Evolutionary conservation across 805 yeast genomes (phyloP).

Genomic region (Cyberlindnera bimundalis): DNA sequence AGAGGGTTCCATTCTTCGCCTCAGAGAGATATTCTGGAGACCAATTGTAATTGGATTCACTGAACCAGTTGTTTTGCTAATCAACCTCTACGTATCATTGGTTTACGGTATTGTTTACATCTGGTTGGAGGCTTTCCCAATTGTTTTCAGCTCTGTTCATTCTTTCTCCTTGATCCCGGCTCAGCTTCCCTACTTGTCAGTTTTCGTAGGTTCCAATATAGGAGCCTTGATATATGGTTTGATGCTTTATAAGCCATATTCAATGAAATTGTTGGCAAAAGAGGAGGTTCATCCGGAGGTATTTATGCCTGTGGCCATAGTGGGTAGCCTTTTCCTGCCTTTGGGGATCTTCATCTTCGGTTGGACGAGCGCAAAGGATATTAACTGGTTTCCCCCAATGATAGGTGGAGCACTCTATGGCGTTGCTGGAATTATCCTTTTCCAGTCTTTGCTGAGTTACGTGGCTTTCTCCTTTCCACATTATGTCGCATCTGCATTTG

Average conservation of each 20-base stretch:
- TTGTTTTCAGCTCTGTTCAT: conserved; percentile 44
- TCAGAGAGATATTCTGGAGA: conserved; percentile 39
- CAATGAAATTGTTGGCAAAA: conserved; percentile 26
- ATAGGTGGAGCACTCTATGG: conserved; percentile 41
- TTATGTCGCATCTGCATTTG: conserved; percentile 62
- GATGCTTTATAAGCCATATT: conserved; percentile 27
- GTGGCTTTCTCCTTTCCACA: conserved; percentile 55
- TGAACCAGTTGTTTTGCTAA: conserved; percentile 57
- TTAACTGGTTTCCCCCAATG: conserved; percentile 50
- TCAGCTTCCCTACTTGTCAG: conserved; percentile 46
- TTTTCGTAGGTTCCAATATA: conserved; percentile 42
- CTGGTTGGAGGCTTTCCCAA: conserved; percentile 62
- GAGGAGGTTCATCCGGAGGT: conserved; percentile 38
- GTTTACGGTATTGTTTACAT: conserved; percentile 51
- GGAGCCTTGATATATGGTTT: conserved; percentile 33
- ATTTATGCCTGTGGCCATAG: conserved; percentile 38
- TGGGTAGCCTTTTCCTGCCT: conserved; percentile 41
- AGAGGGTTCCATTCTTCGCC: conserved; percentile 19
- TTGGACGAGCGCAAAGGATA: conserved; percentile 40
- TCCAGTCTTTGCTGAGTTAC: conserved; percentile 57
- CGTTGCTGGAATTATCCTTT: conserved; percentile 44
- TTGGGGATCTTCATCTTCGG: conserved; percentile 45
- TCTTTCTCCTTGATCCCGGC: conserved; percentile 44
- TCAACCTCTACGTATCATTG: conserved; percentile 49
- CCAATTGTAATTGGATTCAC: conserved; percentile 46